Percentiles rank a stretch among this genome's conserved stretches.
Evolutionary conservation across 1,284 basidiomycete genomes (phyloP).

Genomic region (Puccinia polysora): DNA sequence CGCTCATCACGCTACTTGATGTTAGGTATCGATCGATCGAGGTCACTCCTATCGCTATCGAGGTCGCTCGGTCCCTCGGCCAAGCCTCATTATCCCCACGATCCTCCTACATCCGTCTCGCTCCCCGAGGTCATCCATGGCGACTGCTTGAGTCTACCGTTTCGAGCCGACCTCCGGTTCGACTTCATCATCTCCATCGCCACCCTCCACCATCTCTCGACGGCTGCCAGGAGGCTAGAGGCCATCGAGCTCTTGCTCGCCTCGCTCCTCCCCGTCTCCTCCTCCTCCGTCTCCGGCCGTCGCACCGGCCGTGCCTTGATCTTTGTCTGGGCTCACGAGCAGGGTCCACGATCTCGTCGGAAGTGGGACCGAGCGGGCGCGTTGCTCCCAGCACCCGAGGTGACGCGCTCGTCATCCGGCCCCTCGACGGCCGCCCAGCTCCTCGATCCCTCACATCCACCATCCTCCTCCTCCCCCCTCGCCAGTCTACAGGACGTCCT

Average conservation of each 20-base stretch:
- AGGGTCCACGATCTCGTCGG: constrained; percentile 59
- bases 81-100: constrained; percentile 3
- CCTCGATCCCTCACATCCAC: background rate
- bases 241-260: constrained; percentile 60
- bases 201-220: constrained; percentile 87
- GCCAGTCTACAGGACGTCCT: constrained; percentile 61
- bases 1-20: constrained; percentile 36
- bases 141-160: constrained; percentile 32
- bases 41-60: constrained; percentile 28
- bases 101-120: no score
- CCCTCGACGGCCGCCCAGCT: background rate
- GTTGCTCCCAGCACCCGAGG: constrained; percentile 45
- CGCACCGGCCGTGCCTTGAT: constrained; percentile 61
- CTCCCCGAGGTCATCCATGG: constrained; percentile 31
- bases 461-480: no score
- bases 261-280: constrained; percentile 30
- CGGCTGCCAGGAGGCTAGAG: constrained; percentile 64
- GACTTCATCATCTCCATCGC: constrained; percentile 92
- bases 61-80: no score
- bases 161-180: constrained; percentile 16
- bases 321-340: constrained; percentile 98
- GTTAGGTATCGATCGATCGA: constrained; percentile 35
- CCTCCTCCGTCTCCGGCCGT: background rate
- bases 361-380: constrained; percentile 27
- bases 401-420: constrained; percentile 18